A percentile compares a stretch with the other conserved stretches of the same genome.
Evolutionary conservation across 805 yeast genomes (phyloP).

Genomic region (Candida silvatica): DNA sequence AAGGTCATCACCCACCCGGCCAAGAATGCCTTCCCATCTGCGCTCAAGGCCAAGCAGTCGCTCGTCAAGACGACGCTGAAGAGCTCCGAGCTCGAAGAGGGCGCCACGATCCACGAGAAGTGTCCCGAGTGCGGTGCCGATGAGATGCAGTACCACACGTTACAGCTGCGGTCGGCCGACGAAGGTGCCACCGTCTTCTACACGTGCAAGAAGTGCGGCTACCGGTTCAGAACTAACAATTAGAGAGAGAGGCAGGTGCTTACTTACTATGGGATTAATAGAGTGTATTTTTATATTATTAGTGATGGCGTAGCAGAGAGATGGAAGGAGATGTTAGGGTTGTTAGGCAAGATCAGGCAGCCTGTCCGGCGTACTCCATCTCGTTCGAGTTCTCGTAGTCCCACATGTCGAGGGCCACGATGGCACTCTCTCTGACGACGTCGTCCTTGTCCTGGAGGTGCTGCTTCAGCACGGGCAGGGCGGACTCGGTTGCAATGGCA

Average conservation of each 20-base stretch:
- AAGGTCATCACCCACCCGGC: constrained; percentile 84
- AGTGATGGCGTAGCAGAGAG: too few relatives aligned
- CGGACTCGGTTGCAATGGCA: constrained; percentile 92
- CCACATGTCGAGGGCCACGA: constrained; percentile 97
- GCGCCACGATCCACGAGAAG: constrained; percentile 94
- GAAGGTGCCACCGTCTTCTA: constrained; percentile 99
- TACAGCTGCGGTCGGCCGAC: constrained; percentile 96
- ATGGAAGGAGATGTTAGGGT: not conserved
- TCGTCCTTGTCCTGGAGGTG: constrained; percentile 74
- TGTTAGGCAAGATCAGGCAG: too few relatives aligned
- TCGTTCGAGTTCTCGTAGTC: constrained; percentile 86
- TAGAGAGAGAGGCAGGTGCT: constrained; percentile 19
- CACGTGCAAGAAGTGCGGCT: constrained; percentile 90
- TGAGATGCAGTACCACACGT: constrained; percentile 96
- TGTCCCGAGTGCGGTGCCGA: constrained; percentile 99
- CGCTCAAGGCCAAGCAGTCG: constrained; percentile 71
- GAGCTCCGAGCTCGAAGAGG: constrained; percentile 77
- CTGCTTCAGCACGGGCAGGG: constrained; percentile 75
- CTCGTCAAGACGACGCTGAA: constrained; percentile 81
- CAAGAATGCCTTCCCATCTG: constrained; percentile 90
- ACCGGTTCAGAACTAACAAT: constrained; percentile 91
- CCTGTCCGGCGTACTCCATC: constrained; percentile 57
- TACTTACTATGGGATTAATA: not conserved
- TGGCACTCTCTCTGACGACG: constrained; percentile 94
- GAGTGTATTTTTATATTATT: too few relatives aligned